Percentiles rank a stretch among this genome's conserved stretches.
Conservation (phyloP, 768 basidiomycete species). For the Xanthoconium purpureum region DNA sequence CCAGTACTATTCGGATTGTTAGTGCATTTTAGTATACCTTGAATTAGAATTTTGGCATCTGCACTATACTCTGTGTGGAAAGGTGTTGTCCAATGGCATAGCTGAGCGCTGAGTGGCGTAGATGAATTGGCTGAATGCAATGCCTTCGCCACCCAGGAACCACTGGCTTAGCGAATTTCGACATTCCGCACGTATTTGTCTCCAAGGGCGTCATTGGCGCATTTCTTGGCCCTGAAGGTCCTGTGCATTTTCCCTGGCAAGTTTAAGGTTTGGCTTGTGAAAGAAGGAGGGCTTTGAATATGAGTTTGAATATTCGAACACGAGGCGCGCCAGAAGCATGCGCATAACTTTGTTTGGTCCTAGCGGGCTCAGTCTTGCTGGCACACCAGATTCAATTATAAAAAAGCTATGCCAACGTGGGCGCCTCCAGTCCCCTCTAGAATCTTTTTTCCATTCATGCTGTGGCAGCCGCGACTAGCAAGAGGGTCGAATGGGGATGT, state of each 20-base stretch:
- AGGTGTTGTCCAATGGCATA: neutral
- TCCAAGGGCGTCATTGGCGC: constrained; percentile 14
- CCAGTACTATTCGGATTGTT: constrained; percentile 32
- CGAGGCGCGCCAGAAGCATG: constrained; percentile 31
- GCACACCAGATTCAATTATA: neutral
- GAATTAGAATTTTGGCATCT: constrained; percentile 34
- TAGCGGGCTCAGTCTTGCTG: constrained; percentile 10
- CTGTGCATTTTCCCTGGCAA: constrained; percentile 11
- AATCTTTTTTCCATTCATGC: neutral
- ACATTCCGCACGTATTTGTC: constrained; percentile 9
- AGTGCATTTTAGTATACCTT: constrained; percentile 35
- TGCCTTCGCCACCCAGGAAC: constrained; percentile 25
- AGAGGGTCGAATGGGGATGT: neutral
- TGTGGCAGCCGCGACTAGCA: neutral
- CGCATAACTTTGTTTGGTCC: constrained; percentile 21
- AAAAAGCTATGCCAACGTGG: neutral
- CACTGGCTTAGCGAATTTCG: constrained; percentile 12
- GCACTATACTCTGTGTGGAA: neutral
- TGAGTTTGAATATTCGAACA: constrained; percentile 13
- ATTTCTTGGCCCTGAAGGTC: constrained; percentile 15
- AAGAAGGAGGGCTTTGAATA: constrained; percentile 7
- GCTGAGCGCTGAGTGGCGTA: constrained; percentile 13
- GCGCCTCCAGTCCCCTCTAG: neutral
- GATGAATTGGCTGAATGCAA: neutral
- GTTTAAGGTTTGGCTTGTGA: constrained; percentile 22